Conservation (phyloP, 352 stramenopile species). For the Phytopythium ostracodes region DNA sequence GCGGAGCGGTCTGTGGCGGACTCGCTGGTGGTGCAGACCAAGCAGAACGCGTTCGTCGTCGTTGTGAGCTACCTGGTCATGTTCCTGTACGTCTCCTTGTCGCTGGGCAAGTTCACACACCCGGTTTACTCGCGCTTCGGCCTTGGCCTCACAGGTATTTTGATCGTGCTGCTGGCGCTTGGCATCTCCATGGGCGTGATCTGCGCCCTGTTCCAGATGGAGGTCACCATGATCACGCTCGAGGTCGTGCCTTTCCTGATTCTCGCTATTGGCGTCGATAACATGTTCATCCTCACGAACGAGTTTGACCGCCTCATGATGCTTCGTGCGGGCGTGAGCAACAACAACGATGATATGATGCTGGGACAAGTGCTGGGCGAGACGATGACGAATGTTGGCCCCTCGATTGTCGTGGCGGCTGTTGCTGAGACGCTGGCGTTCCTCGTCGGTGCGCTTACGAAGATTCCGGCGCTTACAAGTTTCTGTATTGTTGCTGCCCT, state of each 20-base stretch:
- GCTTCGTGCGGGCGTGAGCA: constrained; percentile 27
- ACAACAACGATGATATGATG: constrained; percentile 32
- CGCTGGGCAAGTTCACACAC: constrained; percentile 68
- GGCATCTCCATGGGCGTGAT: constrained; percentile 70
- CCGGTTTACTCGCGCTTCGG: constrained; percentile 73
- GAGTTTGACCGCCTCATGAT: constrained; percentile 70
- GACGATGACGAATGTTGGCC: constrained; percentile 76
- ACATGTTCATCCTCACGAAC: constrained; percentile 92
- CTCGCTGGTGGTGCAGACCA: constrained; percentile 79
- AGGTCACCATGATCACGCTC: constrained; percentile 90
- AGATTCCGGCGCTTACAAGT: constrained; percentile 84
- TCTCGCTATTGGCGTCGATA: constrained; percentile 90
- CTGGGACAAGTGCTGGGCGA: constrained; percentile 68
- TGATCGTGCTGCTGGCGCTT: constrained; percentile 82
- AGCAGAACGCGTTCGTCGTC: constrained; percentile 87
- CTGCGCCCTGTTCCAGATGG: constrained; percentile 54
- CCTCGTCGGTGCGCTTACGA: constrained; percentile 70
- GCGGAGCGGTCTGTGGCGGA: constrained; percentile 82
- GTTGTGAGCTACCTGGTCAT: constrained; percentile 87
- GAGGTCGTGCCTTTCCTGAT: constrained; percentile 91
- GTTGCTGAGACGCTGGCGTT: constrained; percentile 83
- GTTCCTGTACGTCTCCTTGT: constrained; percentile 88
- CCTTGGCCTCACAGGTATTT: constrained; percentile 76
- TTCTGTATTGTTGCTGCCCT: constrained; percentile 86
- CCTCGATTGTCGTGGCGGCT: constrained; percentile 84